Evolutionary conservation across 305 asterid genomes (phyloP).

Genomic region (Solanum hybrid): DNA sequence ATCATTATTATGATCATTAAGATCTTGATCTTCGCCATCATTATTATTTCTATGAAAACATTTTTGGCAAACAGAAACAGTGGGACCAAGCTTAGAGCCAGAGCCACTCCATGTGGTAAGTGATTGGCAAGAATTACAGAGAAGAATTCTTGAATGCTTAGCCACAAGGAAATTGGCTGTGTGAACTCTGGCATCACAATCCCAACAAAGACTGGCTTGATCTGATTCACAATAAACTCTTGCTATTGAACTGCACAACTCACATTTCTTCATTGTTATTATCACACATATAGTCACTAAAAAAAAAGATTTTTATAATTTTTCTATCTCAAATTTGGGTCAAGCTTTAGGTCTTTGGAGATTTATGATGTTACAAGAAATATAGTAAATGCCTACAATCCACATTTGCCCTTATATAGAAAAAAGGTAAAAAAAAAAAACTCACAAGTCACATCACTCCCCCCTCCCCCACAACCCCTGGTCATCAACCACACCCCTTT

Average conservation of each 20-base stretch:
- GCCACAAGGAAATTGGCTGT: constrained; percentile 58
- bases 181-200: constrained; percentile 68
- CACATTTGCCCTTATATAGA: not conserved
- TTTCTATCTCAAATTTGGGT: not conserved
- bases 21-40: constrained; percentile 4
- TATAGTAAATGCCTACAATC: not conserved
- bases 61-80: constrained; percentile 40
- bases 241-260: constrained; percentile 51
- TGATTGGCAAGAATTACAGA: constrained; percentile 58
- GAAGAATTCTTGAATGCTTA: constrained; percentile 49
- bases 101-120: constrained; percentile 68
- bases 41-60: constrained; percentile 14
- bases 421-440: not conserved
- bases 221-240: constrained; percentile 61
- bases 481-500: not conserved
- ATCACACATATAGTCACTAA: not conserved
- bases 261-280: constrained; percentile 53
- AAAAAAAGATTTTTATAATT: not conserved
- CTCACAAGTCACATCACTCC: not conserved
- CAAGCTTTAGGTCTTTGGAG: not conserved
- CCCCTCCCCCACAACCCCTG: not conserved
- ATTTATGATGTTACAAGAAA: not conserved
- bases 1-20: not conserved
- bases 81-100: constrained; percentile 48
- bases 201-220: constrained; percentile 67